Percentiles rank a stretch among this genome's conserved stretches.
phyloP scores from a whole-genome alignment of 208 protist genomes.

The Acanthamoeba healyi region DNA sequence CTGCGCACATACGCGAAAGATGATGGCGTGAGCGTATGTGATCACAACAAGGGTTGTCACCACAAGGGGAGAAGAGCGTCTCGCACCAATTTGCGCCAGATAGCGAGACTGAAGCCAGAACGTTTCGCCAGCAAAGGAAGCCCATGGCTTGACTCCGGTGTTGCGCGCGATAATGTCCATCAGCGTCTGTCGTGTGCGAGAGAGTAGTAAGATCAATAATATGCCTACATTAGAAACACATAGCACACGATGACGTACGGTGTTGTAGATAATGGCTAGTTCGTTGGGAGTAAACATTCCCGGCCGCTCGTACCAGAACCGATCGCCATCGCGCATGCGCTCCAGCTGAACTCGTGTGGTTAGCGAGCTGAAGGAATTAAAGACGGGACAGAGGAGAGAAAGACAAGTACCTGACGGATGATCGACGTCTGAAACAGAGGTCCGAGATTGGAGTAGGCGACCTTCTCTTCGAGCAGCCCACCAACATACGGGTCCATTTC shows the following conservation, averaged over 20 bases:
- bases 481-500: slow-evolving; percentile 67
- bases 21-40: no score
- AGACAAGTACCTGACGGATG: background rate
- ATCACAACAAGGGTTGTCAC: no score
- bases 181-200: slow-evolving; percentile 24
- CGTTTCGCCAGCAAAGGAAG: background rate
- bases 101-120: slow-evolving; percentile 37
- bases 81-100: background rate
- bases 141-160: background rate
- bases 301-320: slow-evolving; percentile 72
- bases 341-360: slow-evolving; percentile 59
- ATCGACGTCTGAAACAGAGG: background rate
- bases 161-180: slow-evolving; percentile 25
- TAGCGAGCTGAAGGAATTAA: background rate
- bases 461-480: slow-evolving; percentile 25
- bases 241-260: slow-evolving; percentile 38
- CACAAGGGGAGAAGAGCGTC: no score
- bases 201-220: no score
- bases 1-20: no score
- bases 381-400: background rate
- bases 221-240: no score
- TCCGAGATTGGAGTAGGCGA: slow-evolving; percentile 63
- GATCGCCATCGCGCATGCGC: slow-evolving; percentile 69
- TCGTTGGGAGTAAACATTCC: slow-evolving; percentile 62
- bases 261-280: slow-evolving; percentile 42